phyloP scores from a whole-genome alignment of 2,329 filamentous ascomycete genomes.

The Fusarium pseudonygamai region DNA sequence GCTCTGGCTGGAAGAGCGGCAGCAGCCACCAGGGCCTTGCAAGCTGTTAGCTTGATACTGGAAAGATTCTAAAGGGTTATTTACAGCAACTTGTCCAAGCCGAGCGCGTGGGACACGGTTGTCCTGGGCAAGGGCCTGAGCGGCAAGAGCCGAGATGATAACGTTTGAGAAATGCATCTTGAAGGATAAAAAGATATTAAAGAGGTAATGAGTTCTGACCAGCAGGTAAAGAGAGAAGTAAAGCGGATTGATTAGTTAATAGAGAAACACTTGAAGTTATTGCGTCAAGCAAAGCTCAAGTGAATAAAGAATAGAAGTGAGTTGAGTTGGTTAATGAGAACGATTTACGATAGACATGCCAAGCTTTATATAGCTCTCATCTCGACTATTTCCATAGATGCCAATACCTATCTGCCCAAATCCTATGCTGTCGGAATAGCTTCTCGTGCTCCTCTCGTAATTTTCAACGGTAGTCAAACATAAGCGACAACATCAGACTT shows the following conservation, averaged over 20 bases:
- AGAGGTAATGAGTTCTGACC: neutral
- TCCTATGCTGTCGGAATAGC: neutral
- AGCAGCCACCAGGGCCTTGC: constrained; percentile 5
- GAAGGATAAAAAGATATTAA: neutral
- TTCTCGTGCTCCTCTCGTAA: neutral
- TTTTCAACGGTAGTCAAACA: neutral
- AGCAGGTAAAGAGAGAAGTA: neutral
- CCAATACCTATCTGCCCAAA: neutral
- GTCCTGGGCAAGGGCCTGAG: constrained; percentile 14
- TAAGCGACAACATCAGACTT: neutral
- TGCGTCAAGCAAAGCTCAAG: constrained; percentile 22
- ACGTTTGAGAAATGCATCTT: constrained; percentile 18
- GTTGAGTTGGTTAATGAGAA: neutral
- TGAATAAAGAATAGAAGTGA: neutral
- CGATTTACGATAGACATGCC: neutral
- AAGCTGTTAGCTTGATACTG: neutral
- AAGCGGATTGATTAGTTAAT: neutral
- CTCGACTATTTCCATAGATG: neutral
- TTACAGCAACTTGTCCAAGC: constrained; percentile 1
- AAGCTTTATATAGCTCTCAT: constrained; percentile 8
- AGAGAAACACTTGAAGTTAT: neutral
- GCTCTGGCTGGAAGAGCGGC: constrained; percentile 13
- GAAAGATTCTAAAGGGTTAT: fast-evolving
- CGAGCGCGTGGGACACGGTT: neutral
- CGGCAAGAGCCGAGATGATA: constrained; percentile 9